Evolutionary conservation across 768 basidiomycete genomes (phyloP).

Genomic region (Mycena metata): DNA sequence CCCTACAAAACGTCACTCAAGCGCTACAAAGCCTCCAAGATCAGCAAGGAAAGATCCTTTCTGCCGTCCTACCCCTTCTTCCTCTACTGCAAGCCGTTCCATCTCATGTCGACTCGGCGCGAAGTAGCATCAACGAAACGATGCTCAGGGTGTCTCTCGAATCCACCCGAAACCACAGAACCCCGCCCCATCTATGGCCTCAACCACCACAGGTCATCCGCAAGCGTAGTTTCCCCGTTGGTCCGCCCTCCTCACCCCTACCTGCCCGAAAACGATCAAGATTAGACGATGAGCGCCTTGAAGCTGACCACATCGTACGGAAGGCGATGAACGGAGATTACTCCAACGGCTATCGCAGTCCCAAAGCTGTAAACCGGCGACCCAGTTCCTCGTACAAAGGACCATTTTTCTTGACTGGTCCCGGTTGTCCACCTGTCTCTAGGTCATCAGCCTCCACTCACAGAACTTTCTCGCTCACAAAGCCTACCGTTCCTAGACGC

Average conservation of each 20-base stretch:
- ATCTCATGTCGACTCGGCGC: constrained; percentile 64
- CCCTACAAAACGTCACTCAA: constrained; percentile 67
- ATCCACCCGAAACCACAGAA: constrained; percentile 18
- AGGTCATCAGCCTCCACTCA: not conserved
- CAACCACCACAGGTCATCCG: constrained; percentile 17
- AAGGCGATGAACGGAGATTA: not conserved
- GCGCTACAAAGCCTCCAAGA: constrained; percentile 72
- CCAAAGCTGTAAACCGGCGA: constrained; percentile 8
- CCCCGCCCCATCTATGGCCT: constrained; percentile 22
- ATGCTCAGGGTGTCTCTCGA: constrained; percentile 39
- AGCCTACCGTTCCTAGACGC: constrained; percentile 32
- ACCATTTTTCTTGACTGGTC: constrained; percentile 13
- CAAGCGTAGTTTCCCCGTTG: constrained; percentile 32
- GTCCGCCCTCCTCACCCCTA: constrained; percentile 27
- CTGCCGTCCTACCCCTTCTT: constrained; percentile 69
- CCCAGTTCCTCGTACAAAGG: not conserved
- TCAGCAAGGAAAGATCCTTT: constrained; percentile 69
- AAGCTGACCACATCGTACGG: constrained; percentile 3
- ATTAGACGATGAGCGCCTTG: constrained; percentile 18
- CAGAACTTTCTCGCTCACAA: constrained; percentile 16
- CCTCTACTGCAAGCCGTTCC: constrained; percentile 73
- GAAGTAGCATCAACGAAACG: constrained; percentile 50
- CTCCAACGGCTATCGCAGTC: not conserved
- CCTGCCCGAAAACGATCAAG: constrained; percentile 28
- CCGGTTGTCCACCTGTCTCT: constrained; percentile 1